These are phyloP conservation scores for Agrocybe praecox DNA, from an alignment of 768 basidiomycete genomes.

Conservation along the genomic window DNA sequence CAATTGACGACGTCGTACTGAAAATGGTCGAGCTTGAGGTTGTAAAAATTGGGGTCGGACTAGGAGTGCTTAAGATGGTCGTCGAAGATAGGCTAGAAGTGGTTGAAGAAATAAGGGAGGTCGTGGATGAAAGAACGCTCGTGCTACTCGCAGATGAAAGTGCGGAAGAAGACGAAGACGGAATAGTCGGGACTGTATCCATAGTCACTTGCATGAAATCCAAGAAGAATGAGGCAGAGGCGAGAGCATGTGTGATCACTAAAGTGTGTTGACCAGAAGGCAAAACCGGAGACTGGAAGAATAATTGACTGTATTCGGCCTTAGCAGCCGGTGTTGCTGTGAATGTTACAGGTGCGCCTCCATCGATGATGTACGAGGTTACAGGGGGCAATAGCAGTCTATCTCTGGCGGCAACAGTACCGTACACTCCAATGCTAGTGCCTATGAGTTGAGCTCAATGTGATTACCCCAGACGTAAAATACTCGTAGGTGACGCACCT, in stretches of 20 bases:
- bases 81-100: background rate
- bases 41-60: background rate
- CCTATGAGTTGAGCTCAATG: conserved; percentile 12
- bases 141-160: background rate
- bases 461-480: background rate
- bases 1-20: conserved; percentile 3
- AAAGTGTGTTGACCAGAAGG: conserved; percentile 22
- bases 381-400: conserved; percentile 2
- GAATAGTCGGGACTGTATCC: conserved; percentile 1
- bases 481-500: conserved; percentile 12
- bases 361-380: conserved; percentile 24
- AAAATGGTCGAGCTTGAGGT: conserved; percentile 3
- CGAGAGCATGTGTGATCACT: conserved; percentile 17
- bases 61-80: background rate
- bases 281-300: conserved; percentile 22
- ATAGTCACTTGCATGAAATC: conserved; percentile 22
- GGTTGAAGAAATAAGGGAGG: background rate
- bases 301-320: conserved; percentile 18
- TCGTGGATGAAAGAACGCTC: background rate
- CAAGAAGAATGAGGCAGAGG: conserved; percentile 19
- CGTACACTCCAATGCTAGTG: conserved; percentile 23
- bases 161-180: background rate
- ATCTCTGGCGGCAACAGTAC: conserved; percentile 15
- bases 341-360: conserved; percentile 11
- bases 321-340: conserved; percentile 2